Conservation (phyloP, 2,329 filamentous ascomycete genomes). For the Cytospora paraplurivora region DNA sequence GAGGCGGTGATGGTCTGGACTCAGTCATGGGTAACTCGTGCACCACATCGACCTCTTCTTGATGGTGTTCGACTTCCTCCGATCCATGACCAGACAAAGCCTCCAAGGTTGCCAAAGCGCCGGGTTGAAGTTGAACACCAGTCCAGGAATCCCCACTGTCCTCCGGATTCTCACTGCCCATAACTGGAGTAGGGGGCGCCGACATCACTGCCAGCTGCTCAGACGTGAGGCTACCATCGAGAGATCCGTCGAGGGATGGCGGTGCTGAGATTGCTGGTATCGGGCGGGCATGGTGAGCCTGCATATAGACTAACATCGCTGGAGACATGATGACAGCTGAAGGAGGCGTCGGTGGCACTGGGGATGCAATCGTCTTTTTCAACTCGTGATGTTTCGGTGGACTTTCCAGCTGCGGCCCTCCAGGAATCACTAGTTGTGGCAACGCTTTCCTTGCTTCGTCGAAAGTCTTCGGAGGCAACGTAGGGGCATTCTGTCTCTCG, state of each 20-base stretch:
- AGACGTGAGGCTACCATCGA: slow-evolving; percentile 85
- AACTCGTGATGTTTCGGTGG: slow-evolving; percentile 30
- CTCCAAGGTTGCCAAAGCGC: slow-evolving; percentile 78
- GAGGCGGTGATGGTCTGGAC: slow-evolving; percentile 56
- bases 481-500: slow-evolving; percentile 37
- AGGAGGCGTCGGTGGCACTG: slow-evolving; percentile 65
- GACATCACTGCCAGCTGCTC: slow-evolving; percentile 84
- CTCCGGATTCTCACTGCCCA: slow-evolving; percentile 57
- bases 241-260: slow-evolving; percentile 86
- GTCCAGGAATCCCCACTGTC: slow-evolving; percentile 65
- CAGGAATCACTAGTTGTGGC: slow-evolving; percentile 57
- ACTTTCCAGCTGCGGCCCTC: slow-evolving; percentile 5
- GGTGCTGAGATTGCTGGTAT: slow-evolving; percentile 77
- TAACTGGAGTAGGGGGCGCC: slow-evolving; percentile 80
- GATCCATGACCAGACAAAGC: slow-evolving; percentile 64
- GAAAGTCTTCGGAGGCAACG: slow-evolving; percentile 28
- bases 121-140: slow-evolving; percentile 75
- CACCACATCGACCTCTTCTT: slow-evolving; percentile 58
- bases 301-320: slow-evolving; percentile 71
- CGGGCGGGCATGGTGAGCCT: slow-evolving; percentile 60
- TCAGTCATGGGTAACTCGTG: slow-evolving; percentile 48
- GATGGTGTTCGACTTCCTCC: slow-evolving; percentile 60
- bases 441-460: slow-evolving; percentile 44
- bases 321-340: slow-evolving; percentile 75
- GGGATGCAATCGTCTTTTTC: slow-evolving; percentile 57